A percentile compares a stretch with the other conserved stretches of the same genome.
phyloP scores from a whole-genome alignment of 257 asterid genomes.

The Jacaranda copaia region DNA sequence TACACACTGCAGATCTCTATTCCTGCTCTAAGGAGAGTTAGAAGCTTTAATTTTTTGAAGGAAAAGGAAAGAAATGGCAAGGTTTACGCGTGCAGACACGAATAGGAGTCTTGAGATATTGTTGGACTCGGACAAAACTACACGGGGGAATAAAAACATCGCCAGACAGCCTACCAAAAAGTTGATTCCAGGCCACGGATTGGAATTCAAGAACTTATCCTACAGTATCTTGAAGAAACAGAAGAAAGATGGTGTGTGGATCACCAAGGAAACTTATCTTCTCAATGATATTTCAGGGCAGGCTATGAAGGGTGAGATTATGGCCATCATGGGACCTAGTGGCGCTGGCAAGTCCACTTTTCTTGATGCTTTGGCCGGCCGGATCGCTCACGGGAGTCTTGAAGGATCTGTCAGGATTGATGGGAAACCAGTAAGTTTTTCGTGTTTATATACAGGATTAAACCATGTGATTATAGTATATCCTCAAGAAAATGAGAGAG shows the following conservation, averaged over 20 bases:
- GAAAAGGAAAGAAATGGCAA: constrained; percentile 43
- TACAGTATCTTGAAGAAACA: constrained; percentile 69
- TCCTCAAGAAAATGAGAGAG: too few species aligned
- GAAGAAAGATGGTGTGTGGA: constrained; percentile 81
- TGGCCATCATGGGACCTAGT: constrained; percentile 95
- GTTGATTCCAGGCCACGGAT: constrained; percentile 78
- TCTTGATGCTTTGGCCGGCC: constrained; percentile 89
- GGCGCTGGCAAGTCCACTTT: constrained; percentile 92
- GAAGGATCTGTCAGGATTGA: constrained; percentile 85
- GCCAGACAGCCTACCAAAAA: constrained; percentile 50
- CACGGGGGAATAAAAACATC: constrained; percentile 38
- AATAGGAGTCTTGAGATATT: constrained; percentile 65
- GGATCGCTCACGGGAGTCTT: constrained; percentile 89
- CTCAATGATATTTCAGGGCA: constrained; percentile 86
- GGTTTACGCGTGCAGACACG: constrained; percentile 39
- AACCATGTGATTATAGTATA: neutral
- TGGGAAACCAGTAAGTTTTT: constrained; percentile 69
- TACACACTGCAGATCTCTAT: constrained; percentile 22
- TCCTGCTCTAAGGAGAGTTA: constrained; percentile 14
- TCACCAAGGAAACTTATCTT: constrained; percentile 72
- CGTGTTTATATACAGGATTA: neutral
- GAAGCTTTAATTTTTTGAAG: neutral
- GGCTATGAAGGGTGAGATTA: constrained; percentile 75
- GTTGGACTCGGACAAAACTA: constrained; percentile 62
- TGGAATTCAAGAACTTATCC: constrained; percentile 73